phyloP scores from a whole-genome alignment of 140 eudicot species.

The Stevia rebaudiana region DNA sequence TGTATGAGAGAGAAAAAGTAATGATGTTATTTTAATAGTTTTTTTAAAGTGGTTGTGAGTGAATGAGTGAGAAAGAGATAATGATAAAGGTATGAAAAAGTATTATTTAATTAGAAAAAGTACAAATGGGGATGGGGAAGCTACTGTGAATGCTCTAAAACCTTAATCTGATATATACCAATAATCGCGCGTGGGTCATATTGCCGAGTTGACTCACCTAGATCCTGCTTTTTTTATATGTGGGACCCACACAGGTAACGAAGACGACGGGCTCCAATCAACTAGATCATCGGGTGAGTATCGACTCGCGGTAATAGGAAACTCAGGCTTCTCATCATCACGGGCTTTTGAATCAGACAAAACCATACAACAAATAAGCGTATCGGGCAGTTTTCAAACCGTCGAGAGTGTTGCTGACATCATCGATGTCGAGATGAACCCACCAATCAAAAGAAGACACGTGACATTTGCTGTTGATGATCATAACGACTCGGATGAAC shows the following conservation, averaged over 20 bases:
- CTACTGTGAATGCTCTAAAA: too few relatives aligned
- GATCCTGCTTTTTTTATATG: neutral
- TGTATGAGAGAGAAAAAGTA: too few relatives aligned
- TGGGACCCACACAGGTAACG: conserved; percentile 19
- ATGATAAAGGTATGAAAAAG: too few relatives aligned
- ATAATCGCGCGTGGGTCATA: neutral
- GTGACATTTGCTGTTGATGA: conserved; percentile 43
- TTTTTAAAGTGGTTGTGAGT: too few relatives aligned
- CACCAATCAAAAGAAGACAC: conserved; percentile 28
- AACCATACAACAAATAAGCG: conserved; percentile 52
- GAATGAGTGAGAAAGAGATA: too few relatives aligned
- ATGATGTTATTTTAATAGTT: too few relatives aligned
- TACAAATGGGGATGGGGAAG: too few relatives aligned
- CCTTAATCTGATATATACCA: too few relatives aligned
- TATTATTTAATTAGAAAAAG: too few relatives aligned
- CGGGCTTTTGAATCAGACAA: conserved; percentile 48
- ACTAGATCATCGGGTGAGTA: conserved; percentile 42
- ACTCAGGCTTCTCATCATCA: conserved; percentile 22
- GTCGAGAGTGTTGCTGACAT: too few relatives aligned
- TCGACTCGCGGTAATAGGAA: conserved; percentile 58
- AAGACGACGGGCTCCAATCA: conserved; percentile 25
- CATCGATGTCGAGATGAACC: conserved; percentile 34
- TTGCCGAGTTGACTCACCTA: neutral
- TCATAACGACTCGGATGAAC: conserved; percentile 17
- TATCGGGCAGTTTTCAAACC: conserved; percentile 57